phyloP scores from a whole-genome alignment of 345 rosid species.

The Anacardium occidentale region DNA sequence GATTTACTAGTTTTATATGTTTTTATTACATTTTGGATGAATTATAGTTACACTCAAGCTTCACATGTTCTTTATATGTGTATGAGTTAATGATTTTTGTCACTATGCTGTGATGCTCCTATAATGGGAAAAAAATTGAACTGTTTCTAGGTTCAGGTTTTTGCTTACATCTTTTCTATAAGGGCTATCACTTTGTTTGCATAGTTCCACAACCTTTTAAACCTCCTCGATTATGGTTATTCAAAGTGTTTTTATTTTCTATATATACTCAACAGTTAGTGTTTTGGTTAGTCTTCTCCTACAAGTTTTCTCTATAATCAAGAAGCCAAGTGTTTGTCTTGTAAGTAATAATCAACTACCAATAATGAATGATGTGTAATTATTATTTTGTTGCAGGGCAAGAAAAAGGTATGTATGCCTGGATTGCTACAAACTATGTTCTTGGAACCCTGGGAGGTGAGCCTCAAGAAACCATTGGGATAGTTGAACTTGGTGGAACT shows the following conservation, averaged over 20 bases:
- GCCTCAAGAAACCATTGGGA: slow-evolving; percentile 39
- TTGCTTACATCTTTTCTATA: not conserved
- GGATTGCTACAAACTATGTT: slow-evolving; percentile 49
- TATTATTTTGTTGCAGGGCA: slow-evolving; percentile 29
- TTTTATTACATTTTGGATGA: not conserved
- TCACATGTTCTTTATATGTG: not conserved
- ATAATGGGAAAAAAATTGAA: too few relatives aligned
- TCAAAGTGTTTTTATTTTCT: not conserved
- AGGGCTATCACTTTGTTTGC: not conserved
- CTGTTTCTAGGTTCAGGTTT: not conserved
- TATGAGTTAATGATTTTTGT: not conserved
- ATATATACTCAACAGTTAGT: not conserved
- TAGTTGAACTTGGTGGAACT: slow-evolving; percentile 44
- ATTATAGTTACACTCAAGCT: not conserved
- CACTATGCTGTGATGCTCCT: not conserved
- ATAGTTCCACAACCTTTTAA: not conserved
- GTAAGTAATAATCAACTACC: not conserved
- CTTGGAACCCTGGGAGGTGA: slow-evolving; percentile 46
- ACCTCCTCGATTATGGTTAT: not conserved
- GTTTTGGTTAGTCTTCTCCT: not conserved
- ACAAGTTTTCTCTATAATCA: not conserved
- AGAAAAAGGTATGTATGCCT: slow-evolving; percentile 40
- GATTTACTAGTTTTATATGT: not conserved
- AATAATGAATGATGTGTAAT: not conserved
- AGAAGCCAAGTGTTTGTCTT: not conserved